Evolutionary conservation across 2,329 filamentous ascomycete genomes (phyloP), one percentile per base, ranked within the genome.

Genomic region (Curvularia eragrostidis): DNA sequence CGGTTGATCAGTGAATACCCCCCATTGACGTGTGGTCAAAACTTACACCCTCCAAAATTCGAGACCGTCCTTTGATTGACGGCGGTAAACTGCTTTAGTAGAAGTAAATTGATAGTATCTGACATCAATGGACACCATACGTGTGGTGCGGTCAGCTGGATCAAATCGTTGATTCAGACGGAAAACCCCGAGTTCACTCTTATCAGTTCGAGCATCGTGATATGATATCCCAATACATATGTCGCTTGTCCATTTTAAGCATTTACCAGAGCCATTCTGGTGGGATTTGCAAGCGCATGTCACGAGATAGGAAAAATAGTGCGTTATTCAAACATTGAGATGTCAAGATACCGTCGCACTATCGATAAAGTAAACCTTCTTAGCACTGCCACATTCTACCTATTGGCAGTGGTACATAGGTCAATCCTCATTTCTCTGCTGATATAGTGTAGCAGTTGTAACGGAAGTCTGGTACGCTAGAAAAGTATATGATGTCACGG

Each of bases 21-120:
- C n/a, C 52, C 48, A 18, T 26, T 13, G 24, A 15, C 15, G n/a
- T 32, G 13, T n/a, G n/a, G 8, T 13, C 12, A 44, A 18, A 3
- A 1, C 19, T 26, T 19, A 26, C 48, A 18, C 41, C 32, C 34
- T n/a, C 84, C 84, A 86, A 51, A 80, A 81, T 0, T 82, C 74
- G 64, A 87, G 86, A 63, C 87, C 83, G 51, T 87, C 82, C 0
- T 64, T 39, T 81, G 18, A 32, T 19, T 13, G 18, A 21, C 84
- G 81, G 51, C 79, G 77, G 72, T 87, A 88, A 24, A 88, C 13
- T 80, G 78, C 13, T 80, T 78, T 0, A 85, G 85, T 2, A 87
- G 77, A 65, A 85, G 85, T 2, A 87, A 77, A 65, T 84, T 82
- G 1, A 77, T 81, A 0, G 85, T 79, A 63, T 84, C 83, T 66